Conservation (phyloP, 2,329 filamentous ascomycete species). For the Helminthosporium solani region DNA sequence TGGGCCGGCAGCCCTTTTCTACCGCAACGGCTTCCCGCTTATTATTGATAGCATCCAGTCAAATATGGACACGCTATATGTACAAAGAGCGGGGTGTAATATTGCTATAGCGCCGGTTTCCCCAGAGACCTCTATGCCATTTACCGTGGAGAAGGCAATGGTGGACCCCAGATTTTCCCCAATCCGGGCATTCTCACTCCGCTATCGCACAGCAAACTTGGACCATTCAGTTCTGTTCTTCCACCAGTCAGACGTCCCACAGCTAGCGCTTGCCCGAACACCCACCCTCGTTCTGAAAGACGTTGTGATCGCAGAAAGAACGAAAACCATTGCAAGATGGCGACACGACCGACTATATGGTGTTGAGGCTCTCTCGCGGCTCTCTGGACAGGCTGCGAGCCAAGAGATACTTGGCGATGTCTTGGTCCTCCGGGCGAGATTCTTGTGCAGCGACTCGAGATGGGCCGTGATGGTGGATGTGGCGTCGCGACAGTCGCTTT, state of each 20-base stretch:
- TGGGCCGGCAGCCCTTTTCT: not conserved
- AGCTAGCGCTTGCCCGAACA: constrained; percentile 1
- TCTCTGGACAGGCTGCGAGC: not conserved
- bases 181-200: not conserved
- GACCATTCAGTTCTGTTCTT: too few relatives aligned
- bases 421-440: constrained; percentile 3
- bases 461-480: too few relatives aligned
- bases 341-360: too few relatives aligned
- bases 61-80: too few relatives aligned
- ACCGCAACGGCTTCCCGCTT: not conserved
- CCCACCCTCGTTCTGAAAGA: not conserved
- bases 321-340: too few relatives aligned
- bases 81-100: too few relatives aligned
- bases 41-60: too few relatives aligned
- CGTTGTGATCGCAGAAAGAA: too few relatives aligned
- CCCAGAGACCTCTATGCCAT: not conserved
- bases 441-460: constrained; percentile 1
- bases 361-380: constrained; percentile 7
- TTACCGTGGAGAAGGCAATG: not conserved
- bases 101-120: not conserved
- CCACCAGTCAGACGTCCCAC: constrained; percentile 5
- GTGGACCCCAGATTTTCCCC: not conserved
- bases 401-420: constrained; percentile 8
- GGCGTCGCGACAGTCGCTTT: too few relatives aligned
- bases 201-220: not conserved